Conservation (phyloP, 495 filamentous ascomycete genomes). For the Penicillium canariense region DNA sequence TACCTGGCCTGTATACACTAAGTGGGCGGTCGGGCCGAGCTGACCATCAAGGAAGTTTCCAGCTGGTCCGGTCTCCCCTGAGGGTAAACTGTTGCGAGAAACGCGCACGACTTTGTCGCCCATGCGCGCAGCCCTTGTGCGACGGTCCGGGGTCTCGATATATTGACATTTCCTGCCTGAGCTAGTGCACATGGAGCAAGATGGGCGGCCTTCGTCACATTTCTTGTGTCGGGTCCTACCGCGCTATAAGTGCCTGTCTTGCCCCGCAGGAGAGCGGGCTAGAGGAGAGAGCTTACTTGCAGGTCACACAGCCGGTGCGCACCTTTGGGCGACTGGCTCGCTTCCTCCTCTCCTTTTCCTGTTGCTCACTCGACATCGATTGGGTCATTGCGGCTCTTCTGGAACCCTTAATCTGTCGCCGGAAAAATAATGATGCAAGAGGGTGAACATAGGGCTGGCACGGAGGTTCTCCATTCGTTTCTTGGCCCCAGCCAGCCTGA, state of each 20-base stretch:
- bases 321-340: background rate
- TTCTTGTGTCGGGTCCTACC: background rate
- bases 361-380: too few species aligned
- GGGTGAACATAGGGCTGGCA: too few species aligned
- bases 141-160: background rate
- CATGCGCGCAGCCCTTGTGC: background rate
- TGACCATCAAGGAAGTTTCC: background rate
- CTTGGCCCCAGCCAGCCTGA: too few species aligned
- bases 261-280: too few species aligned
- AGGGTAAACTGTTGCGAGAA: background rate
- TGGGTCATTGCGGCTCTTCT: too few species aligned
- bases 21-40: background rate
- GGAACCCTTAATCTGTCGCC: too few species aligned
- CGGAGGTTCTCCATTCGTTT: too few species aligned
- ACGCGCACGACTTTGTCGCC: background rate
- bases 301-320: slow-evolving; percentile 2
- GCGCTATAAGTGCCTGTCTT: background rate
- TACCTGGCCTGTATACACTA: slow-evolving; percentile 4
- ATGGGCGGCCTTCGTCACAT: background rate
- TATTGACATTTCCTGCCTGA: too few species aligned
- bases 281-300: background rate
- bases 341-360: too few species aligned
- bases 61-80: background rate
- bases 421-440: too few species aligned
- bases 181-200: background rate